phyloP scores from a whole-genome alignment of 495 filamentous ascomycete species.

The Beverwykella pulmonaria region DNA sequence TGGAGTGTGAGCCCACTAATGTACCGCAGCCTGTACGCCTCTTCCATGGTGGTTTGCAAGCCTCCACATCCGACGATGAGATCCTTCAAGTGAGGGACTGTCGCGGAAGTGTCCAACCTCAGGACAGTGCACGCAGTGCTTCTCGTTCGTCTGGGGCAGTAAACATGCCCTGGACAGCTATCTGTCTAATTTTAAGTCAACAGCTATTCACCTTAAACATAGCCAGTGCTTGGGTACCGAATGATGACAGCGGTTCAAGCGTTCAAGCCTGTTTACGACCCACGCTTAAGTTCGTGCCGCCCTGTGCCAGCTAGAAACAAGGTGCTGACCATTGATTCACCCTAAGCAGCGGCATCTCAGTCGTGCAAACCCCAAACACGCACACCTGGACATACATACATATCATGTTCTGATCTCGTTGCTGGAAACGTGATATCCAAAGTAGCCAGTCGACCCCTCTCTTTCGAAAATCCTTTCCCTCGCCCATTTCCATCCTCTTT shows the following conservation, averaged over 20 bases:
- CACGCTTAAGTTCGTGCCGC: constrained; percentile 24
- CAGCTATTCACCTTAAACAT: not conserved
- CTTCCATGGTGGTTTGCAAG: constrained; percentile 1
- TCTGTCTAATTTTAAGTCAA: constrained; percentile 6
- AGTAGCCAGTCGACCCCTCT: constrained; percentile 9
- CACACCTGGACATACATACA: constrained; percentile 8
- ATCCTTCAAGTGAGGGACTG: constrained; percentile 6
- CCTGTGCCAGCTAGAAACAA: constrained; percentile 18
- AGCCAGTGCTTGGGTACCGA: not conserved
- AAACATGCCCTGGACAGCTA: not conserved
- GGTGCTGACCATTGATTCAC: constrained; percentile 28
- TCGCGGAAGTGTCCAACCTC: not conserved
- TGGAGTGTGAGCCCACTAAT: constrained; percentile 11
- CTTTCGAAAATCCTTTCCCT: not conserved
- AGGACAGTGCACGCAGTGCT: constrained; percentile 5
- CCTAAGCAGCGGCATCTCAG: not conserved
- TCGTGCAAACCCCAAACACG: not conserved
- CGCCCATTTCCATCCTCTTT: not conserved
- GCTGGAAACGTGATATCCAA: constrained; percentile 15
- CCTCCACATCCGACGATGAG: not conserved
- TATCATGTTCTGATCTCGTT: constrained; percentile 17
- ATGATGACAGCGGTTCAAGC: constrained; percentile 23
- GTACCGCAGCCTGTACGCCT: constrained; percentile 17
- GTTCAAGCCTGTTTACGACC: constrained; percentile 26
- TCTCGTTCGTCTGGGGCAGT: constrained; percentile 2